These are phyloP conservation scores for Tolypocladium album DNA, from an alignment of 2,329 filamentous ascomycete species.

Conservation along the genomic window DNA sequence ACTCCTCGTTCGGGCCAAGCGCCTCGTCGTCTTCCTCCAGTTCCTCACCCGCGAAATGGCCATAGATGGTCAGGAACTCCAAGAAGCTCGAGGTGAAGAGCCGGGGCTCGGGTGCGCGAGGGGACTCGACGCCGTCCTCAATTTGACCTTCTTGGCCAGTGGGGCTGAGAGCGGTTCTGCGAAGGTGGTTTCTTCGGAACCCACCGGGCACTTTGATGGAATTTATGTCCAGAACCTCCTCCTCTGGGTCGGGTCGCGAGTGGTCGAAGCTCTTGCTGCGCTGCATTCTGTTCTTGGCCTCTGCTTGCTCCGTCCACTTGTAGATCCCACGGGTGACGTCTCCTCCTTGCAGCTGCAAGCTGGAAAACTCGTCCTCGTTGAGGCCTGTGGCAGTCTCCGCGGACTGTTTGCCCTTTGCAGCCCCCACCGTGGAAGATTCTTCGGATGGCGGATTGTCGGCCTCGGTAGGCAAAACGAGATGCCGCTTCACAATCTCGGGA, in stretches of 20 bases:
- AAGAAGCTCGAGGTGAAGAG: conserved; percentile 88
- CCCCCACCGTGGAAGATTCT: conserved; percentile 31
- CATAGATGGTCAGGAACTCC: conserved; percentile 90
- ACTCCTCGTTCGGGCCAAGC: conserved; percentile 80
- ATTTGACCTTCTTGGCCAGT: conserved; percentile 18
- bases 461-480: conserved; percentile 64
- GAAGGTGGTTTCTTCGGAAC: conserved; percentile 82
- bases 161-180: conserved; percentile 60
- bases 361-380: conserved; percentile 81
- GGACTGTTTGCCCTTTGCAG: conserved; percentile 43
- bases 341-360: conserved; percentile 82
- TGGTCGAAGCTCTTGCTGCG: conserved; percentile 84
- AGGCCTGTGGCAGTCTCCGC: conserved; percentile 26
- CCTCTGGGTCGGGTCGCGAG: conserved; percentile 66
- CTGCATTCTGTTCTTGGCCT: conserved; percentile 55
- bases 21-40: conserved; percentile 94
- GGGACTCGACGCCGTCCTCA: conserved; percentile 23
- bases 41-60: conserved; percentile 95
- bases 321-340: conserved; percentile 94
- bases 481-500: conserved; percentile 80
- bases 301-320: conserved; percentile 86
- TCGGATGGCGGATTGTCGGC: conserved; percentile 32
- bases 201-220: conserved; percentile 89
- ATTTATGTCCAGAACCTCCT: conserved; percentile 73
- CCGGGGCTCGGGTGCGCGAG: conserved; percentile 26